These are phyloP conservation scores for Gelatoporia subvermispora DNA, from an alignment of 768 basidiomycete genomes.

Conservation along the genomic window DNA sequence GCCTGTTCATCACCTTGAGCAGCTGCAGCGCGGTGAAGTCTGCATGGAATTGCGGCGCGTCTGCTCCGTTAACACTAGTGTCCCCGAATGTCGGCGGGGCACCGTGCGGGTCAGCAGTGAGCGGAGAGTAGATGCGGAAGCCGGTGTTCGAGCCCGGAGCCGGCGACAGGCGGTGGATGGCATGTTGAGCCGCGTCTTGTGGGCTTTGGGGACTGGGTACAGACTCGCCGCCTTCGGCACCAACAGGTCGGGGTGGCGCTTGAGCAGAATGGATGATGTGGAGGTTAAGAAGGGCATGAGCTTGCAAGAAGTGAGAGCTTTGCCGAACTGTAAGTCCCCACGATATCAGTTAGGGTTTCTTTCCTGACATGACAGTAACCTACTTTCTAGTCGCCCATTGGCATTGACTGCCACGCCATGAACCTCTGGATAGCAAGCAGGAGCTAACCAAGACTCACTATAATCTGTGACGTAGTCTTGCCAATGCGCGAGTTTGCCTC, in stretches of 20 bases:
- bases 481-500: conserved; percentile 82
- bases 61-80: conserved; percentile 12
- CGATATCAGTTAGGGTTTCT: background rate
- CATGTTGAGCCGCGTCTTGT: conserved; percentile 17
- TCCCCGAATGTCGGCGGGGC: conserved; percentile 15
- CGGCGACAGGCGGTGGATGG: conserved; percentile 19
- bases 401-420: conserved; percentile 52
- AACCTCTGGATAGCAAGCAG: background rate
- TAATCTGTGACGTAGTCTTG: conserved; percentile 76
- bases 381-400: conserved; percentile 67
- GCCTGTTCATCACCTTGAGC: conserved; percentile 74
- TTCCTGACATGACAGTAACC: conserved; percentile 20
- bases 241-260: conserved; percentile 29
- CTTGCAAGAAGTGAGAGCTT: conserved; percentile 81
- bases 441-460: conserved; percentile 33
- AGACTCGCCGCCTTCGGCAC: conserved; percentile 21
- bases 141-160: conserved; percentile 20
- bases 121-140: conserved; percentile 34
- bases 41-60: conserved; percentile 44
- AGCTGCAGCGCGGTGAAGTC: conserved; percentile 80
- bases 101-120: conserved; percentile 21
- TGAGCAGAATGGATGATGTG: conserved; percentile 86
- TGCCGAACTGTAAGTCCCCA: conserved; percentile 51
- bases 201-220: conserved; percentile 16
- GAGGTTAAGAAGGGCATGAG: conserved; percentile 76